A percentile compares a stretch with the other conserved stretches of the same genome.
phyloP scores from a whole-genome alignment of 805 yeast species.

The Candida adriatica region DNA sequence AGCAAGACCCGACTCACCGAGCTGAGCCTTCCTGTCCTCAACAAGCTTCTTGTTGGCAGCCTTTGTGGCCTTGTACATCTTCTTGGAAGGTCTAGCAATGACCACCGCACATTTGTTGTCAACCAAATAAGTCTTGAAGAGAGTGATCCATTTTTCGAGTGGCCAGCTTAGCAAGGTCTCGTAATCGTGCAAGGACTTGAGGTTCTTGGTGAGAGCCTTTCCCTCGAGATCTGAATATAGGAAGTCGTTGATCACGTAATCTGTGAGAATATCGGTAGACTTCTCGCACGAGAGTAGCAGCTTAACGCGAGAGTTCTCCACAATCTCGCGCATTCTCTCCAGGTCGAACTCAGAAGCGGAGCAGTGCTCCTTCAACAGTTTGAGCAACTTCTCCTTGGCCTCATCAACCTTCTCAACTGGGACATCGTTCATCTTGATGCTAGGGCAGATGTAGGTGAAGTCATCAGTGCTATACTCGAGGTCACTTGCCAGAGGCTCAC shows the following conservation, averaged over 20 bases:
- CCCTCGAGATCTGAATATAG: slow-evolving; percentile 68
- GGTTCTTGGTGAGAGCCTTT: slow-evolving; percentile 46
- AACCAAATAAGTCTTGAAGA: slow-evolving; percentile 47
- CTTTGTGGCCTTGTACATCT: slow-evolving; percentile 47
- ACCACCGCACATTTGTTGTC: slow-evolving; percentile 59
- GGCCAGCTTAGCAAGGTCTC: slow-evolving; percentile 50
- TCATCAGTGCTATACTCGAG: slow-evolving; percentile 69
- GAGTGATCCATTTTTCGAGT: slow-evolving; percentile 55
- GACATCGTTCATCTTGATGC: slow-evolving; percentile 57
- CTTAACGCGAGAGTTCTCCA: slow-evolving; percentile 59
- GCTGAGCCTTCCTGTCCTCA: slow-evolving; percentile 40
- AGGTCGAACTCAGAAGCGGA: slow-evolving; percentile 49
- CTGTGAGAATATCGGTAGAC: slow-evolving; percentile 52
- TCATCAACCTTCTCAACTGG: slow-evolving; percentile 57
- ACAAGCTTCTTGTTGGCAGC: slow-evolving; percentile 41
- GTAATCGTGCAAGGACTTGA: slow-evolving; percentile 52
- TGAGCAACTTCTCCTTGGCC: slow-evolving; percentile 45
- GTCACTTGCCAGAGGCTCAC: slow-evolving; percentile 73
- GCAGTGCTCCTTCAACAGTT: slow-evolving; percentile 47
- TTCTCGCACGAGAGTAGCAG: slow-evolving; percentile 57
- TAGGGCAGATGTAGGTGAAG: slow-evolving; percentile 54
- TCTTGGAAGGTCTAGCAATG: slow-evolving; percentile 64
- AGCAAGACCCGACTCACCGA: slow-evolving; percentile 56
- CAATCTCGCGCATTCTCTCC: slow-evolving; percentile 55
- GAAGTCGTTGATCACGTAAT: slow-evolving; percentile 69